Conservation (phyloP, 352 stramenopile species). For the Pythium myriotylum region DNA sequence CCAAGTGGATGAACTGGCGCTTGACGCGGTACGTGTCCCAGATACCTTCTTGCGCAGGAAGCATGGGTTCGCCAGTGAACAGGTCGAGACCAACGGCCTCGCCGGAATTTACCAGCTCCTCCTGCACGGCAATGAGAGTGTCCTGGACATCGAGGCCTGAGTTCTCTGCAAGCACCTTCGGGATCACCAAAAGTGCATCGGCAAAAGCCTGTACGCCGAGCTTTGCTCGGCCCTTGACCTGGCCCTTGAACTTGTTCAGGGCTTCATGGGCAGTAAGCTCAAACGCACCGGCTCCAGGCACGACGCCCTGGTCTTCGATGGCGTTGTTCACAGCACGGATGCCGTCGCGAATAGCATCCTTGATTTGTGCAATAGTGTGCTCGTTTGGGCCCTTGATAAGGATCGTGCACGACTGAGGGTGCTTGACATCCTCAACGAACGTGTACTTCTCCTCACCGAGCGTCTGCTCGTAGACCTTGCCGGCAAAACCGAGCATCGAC, state of each 20-base stretch:
- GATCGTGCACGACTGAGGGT: slow-evolving; percentile 97
- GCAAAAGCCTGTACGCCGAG: slow-evolving; percentile 98
- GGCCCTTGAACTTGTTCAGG: slow-evolving; percentile 80
- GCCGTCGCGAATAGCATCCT: slow-evolving; percentile 98
- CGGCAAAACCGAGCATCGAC: slow-evolving; percentile 96
- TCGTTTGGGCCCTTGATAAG: slow-evolving; percentile 98
- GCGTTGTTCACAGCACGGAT: slow-evolving; percentile 98
- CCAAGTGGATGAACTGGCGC: slow-evolving; percentile 97
- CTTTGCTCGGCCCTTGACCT: slow-evolving; percentile 96
- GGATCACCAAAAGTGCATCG: slow-evolving; percentile 96
- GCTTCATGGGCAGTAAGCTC: slow-evolving; percentile 94
- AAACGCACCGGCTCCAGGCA: slow-evolving; percentile 97
- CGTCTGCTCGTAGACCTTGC: slow-evolving; percentile 97
- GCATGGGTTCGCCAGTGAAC: slow-evolving; percentile 96
- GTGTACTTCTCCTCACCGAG: slow-evolving; percentile 99
- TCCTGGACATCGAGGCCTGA: slow-evolving; percentile 92
- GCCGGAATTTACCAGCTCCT: slow-evolving; percentile 92
- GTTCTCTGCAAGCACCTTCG: slow-evolving; percentile 96
- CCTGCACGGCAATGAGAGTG: slow-evolving; percentile 95
- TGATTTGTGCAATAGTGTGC: slow-evolving; percentile 99
- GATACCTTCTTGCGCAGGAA: slow-evolving; percentile 95
- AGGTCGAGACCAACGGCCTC: slow-evolving; percentile 96
- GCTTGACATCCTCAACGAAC: slow-evolving; percentile 98
- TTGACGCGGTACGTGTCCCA: slow-evolving; percentile 99
- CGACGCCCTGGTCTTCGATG: slow-evolving; percentile 95